Base-by-base conservation (phyloP, 306 rosid species). In the Trichosanthes cucumerina region DNA sequence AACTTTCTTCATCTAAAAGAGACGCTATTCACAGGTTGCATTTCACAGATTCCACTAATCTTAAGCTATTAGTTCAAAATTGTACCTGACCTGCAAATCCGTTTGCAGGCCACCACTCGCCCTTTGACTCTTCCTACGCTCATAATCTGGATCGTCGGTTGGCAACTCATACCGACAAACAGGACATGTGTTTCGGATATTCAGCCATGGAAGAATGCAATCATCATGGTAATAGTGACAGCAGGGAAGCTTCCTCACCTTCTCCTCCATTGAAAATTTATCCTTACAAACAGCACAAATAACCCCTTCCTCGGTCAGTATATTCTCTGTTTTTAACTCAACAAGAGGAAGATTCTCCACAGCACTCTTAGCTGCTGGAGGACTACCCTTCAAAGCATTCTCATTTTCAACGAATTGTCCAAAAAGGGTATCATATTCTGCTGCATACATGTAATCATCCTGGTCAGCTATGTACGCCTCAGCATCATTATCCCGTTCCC, bases 111-210 rank as follows among this genome's bases (percentile, higher is more conserved):
- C 89, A 39, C 43, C 80, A 53, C 70, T 78, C 23, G 84, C 81
- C 75, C 90, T 75, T 56, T 36, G 86, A 64, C 90, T 68, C 82
- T 90, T 89, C 79, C 87, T 89, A 80, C 83, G 93, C 81, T 91
- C 97, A 26, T 93, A 91, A 71, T 93, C 92, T 0, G 88, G 88
- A 83, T 94, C 97, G 80, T 92, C 97, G 0, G 98, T 94, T 5
- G 97, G 97, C 85, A 94, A 81, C 86, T 92, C 98, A 52, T 75
- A 89, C 87, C 97, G 86, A 83, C 98, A 94, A 76, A 91, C 93
- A 0, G 98, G 98, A 76, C 98, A 94, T 0, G 98, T 90, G 78
- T 94, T 92, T 8, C 93, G 93, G 44, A 94, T 94, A 66, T 83
- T 80, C 85, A 94, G 79, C 98, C 98, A 94, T 0, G 97, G 98